Evolutionary conservation across 208 protist species (phyloP).

Genomic region (Plasmodiophora brassicae): DNA sequence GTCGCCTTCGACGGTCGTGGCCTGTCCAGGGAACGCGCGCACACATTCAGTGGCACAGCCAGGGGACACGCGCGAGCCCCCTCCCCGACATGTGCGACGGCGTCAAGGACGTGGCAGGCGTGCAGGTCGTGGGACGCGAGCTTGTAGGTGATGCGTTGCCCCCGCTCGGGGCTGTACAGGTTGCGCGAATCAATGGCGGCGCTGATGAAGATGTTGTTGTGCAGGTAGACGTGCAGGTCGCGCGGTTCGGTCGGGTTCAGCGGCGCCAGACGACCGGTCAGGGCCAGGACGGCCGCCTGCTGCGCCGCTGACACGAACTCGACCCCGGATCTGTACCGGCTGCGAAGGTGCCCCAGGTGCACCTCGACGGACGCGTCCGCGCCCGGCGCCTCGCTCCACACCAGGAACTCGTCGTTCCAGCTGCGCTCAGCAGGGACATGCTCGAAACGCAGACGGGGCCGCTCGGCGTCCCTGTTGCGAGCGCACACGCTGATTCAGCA

Average conservation of each 20-base stretch:
- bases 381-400: background rate
- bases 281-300: background rate
- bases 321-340: background rate
- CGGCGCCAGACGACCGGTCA: background rate
- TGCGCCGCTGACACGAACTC: background rate
- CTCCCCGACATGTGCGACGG: too few relatives aligned
- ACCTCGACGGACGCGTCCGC: background rate
- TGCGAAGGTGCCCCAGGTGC: background rate
- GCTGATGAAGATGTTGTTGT: constrained; percentile 21
- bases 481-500: too few relatives aligned
- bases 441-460: background rate
- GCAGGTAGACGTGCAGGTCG: background rate
- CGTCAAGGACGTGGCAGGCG: background rate
- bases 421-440: background rate
- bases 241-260: background rate
- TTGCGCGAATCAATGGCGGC: background rate
- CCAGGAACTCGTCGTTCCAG: constrained; percentile 27
- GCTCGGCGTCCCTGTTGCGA: too few relatives aligned
- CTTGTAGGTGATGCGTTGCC: background rate
- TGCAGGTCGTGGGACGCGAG: background rate
- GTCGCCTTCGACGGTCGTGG: background rate
- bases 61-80: background rate
- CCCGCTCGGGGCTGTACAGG: background rate
- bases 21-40: background rate
- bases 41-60: background rate